Evolutionary conservation across 2,329 filamentous ascomycete genomes (phyloP), one percentile per base, ranked within the genome.

Genomic region (Colletotrichum tofieldiae): DNA sequence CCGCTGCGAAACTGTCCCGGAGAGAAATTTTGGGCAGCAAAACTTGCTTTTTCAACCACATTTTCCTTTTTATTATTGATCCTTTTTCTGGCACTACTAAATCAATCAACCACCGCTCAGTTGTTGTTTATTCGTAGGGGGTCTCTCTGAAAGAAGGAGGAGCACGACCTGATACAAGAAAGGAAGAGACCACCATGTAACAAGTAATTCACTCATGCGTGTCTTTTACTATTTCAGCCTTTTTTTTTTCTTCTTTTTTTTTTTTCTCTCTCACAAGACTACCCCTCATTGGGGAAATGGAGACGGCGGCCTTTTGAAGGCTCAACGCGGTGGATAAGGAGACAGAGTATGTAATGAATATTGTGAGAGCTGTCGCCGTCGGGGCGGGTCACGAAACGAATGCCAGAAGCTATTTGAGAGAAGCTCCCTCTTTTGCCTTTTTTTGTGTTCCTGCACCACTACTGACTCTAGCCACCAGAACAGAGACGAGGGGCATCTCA

Each of bases 131-230:
- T 43, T 45, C 12, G 47, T 26, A 51, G 41, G 43, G 3, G 47
- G 29, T 59, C 37, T 39, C 52, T 60, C 35, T 54, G 39, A 56
- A 63, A 39, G 58, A 39, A 37, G 52, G 32, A 52, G 45, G 54
- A 45, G 54, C 26, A 55, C 56, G 58, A 72, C 58, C 45, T 62
- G 65, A 63, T 47, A 64, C 59, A 72, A 65, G 58, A 58, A 63
- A 47, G 70, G 49, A 72, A 65, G 58, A 71, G 54, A 49, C 62
- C 37, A 64, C n/a, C 41, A 60, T 72, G 70, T 72, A 72, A 72
- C 70, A 72, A 72, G 59, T 72, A 69, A 70, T 64, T 61, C 70
- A 72, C 59, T 59, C 26, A 47, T 20, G 59, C 65, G 65, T 69
- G 65, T 54, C 49, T 70, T 65, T 64, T 69, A 72, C 59, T 64